Base-by-base conservation (phyloP, 192 early-diverging fungal species). In the Linnemannia schmuckeri region DNA sequence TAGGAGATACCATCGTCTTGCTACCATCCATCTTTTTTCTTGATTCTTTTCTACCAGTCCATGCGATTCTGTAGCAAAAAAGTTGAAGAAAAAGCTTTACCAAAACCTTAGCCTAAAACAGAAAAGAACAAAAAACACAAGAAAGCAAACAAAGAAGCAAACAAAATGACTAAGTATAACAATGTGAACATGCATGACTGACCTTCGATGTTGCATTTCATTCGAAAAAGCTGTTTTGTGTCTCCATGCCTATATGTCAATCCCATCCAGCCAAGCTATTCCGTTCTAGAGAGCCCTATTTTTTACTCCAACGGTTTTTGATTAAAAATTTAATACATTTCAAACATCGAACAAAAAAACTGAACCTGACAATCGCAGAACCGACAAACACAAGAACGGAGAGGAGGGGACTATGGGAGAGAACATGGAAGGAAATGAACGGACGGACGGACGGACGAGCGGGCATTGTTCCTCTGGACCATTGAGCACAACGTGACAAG, bases 171-270 rank as follows among this genome's bases (percentile, higher is more conserved):
- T 66, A 66, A 66, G 13, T 12, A 63, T 8, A 33, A 7, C n/a
- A 66, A 66, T 9, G 52, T 24, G n/a, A 13, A 24, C 61, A 66
- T 66, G 61, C 61, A 66, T 66, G 27, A 66, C 33, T 33, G 10
- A 52, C 49, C 49, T 27, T 66, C 61, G 61, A 66, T 57, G 55
- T 27, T 27, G 55, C 55, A 57, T 57, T 27, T 57, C n/a, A 57
- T 57, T 57, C 55, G 55, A 66, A 66, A 63, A 35, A 33, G 61
- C 61, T 66, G 61, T 33, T 66, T 66, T 66, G 61, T 33, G 61
- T 66, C 61, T 66, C 61, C 61, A 66, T 30, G n/a, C 61, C 27
- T 6, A 30, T 9, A 44, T 44, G 7, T 8, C 12, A 7, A 44
- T n/a, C n/a, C 27, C 57, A 63, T 30, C 27, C 57, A 66, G 30